These are phyloP conservation scores for Metschnikowia cubensis DNA, from an alignment of 805 yeast genomes.

Conservation along the genomic window DNA sequence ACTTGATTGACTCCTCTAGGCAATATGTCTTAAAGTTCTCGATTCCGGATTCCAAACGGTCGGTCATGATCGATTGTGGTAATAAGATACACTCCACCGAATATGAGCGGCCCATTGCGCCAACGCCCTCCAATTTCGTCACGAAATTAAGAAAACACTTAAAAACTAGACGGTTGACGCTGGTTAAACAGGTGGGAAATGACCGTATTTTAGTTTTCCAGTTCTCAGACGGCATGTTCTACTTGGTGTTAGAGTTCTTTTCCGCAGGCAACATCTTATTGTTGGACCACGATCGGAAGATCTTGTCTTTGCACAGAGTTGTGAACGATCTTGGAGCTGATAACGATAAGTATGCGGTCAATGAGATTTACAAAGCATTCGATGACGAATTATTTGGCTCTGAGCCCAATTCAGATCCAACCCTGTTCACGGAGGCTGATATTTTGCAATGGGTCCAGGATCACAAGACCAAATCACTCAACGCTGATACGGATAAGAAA, in stretches of 20 bases:
- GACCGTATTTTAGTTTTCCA: slow-evolving; percentile 83
- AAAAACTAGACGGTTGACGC: slow-evolving; percentile 72
- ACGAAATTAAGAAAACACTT: slow-evolving; percentile 82
- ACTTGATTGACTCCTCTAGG: slow-evolving; percentile 64
- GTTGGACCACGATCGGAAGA: slow-evolving; percentile 63
- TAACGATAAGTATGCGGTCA: slow-evolving; percentile 65
- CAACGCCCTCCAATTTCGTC: slow-evolving; percentile 80
- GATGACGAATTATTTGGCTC: slow-evolving; percentile 45
- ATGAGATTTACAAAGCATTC: slow-evolving; percentile 63
- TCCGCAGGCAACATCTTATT: slow-evolving; percentile 90
- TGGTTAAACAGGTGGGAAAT: slow-evolving; percentile 66
- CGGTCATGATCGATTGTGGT: slow-evolving; percentile 80
- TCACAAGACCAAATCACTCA: slow-evolving; percentile 26
- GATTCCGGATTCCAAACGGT: slow-evolving; percentile 75
- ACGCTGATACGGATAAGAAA: slow-evolving; percentile 11
- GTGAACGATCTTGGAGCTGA: slow-evolving; percentile 66
- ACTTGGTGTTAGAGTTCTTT: slow-evolving; percentile 84
- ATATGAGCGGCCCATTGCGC: slow-evolving; percentile 76
- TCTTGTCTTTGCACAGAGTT: slow-evolving; percentile 70
- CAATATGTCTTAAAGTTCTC: slow-evolving; percentile 79
- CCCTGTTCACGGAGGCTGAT: slow-evolving; percentile 25
- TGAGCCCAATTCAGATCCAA: slow-evolving; percentile 9
- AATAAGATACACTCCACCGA: slow-evolving; percentile 74
- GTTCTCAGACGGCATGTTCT: slow-evolving; percentile 76
- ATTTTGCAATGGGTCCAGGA: slow-evolving; percentile 38